Base-by-base conservation (phyloP, 352 stramenopile species). In the Saprolegnia parasitica region DNA sequence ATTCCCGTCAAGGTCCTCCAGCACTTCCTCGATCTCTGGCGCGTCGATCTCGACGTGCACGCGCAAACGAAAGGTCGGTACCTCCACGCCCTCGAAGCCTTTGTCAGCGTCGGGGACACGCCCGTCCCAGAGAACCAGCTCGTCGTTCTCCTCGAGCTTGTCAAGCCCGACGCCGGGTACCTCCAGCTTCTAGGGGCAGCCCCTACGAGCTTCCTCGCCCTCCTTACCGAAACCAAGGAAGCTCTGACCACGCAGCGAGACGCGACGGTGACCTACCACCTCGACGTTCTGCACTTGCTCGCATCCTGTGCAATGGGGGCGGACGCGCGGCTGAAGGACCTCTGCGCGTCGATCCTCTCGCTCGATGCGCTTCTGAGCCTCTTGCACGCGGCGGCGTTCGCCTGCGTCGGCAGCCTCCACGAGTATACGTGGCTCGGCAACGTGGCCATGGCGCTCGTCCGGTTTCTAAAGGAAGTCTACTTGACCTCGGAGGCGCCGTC, bases 71-170 rank as follows among this genome's bases (percentile, higher is more conserved):
- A 89, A 49, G 79, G 81, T 29, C 67, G 81, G 18, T 89, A 84
- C 60, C 71, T 90, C 20, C 78, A 81, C 46, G 86, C 87, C 23
- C 56, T 90, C 40, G 83, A 90, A 66, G 84, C 76, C 0, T 50
- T 90, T 0, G 78, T 86, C 13, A 73, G 88, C 29, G 89, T 81
- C 52, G 74, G 81, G 47, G 80, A 89, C 39, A 74, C 72, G n/a
- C 80, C 83, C 0, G 71, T 89, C 16, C 52, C 81, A 15, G 83
- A 90, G 37, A 90, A 90, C 35, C 83, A 89, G 47, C 66, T 89
- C 13, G 63, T 90, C 1, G 81, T 90, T 16, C 66, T 90, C 5
- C 87, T 88, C 26, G 81, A 89, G 67, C 62, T 90, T 23, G 71
- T 88, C n/a, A 89, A 89, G 57, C 83, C 77, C 24, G 71, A 88